Base-by-base conservation (phyloP, 345 rosid species). In the Hypericum perforatum region DNA sequence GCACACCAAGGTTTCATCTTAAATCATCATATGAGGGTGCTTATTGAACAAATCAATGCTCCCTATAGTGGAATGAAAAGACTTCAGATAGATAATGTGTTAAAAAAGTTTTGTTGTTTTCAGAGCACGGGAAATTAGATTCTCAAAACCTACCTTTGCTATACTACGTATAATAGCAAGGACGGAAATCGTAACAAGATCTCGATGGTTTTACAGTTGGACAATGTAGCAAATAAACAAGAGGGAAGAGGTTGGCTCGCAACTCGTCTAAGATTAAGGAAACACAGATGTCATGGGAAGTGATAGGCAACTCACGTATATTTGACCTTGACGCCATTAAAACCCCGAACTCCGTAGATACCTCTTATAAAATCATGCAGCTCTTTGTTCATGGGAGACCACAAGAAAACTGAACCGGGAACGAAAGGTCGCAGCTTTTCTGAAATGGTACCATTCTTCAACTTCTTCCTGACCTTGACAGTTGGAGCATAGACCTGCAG, bases 401-500 rank as follows among this genome's bases (percentile, higher is more conserved):
- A 72, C 3, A 92, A 68, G 73, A 87, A 87, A 65, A 92, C 74
- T 70, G 84, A 79, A 5, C 96, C 95, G 0, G 88, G 90, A 65
- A 81, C 81, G 46, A 85, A 71, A 5, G 84, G 77, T 63, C 62
- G 79, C n/a, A 78, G 74, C 71, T 87, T 85, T 38, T 72, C 55
- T 0, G 96, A 87, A 52, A 46, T 43, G 4, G 78, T 56, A 39
- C 95, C 95, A 63, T 73, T 85, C 76, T 87, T 87, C 53, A 85
- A 56, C 74, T 46, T 85, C 56, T 68, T 85, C 78, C 71, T 85
- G 56, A 63, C 81, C 53, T 81, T 74, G 59, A 87, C 68, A 45
- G 88, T 64, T 11, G 98, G 95, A 15, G 88, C 79, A 67, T 82
- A 92, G 5, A 82, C 75, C 98, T 91, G 85, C 50, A 70, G 60